Evolutionary conservation across 352 stramenopile species (phyloP).

Genomic region (Phytophthora meadii): DNA sequence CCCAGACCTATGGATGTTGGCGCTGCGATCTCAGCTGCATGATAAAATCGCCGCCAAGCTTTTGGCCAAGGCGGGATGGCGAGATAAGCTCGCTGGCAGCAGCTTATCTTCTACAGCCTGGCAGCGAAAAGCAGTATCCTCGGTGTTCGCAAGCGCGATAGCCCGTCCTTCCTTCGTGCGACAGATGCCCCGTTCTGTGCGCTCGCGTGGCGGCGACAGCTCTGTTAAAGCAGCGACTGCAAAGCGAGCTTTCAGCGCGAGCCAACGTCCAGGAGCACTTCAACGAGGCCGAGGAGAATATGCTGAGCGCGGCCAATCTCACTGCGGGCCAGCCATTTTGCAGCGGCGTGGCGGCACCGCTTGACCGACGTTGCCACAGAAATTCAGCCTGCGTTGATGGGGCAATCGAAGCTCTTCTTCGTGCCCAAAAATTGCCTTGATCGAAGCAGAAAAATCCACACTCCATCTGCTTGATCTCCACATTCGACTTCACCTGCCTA

Average conservation of each 20-base stretch:
- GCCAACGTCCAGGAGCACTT: constrained; percentile 21
- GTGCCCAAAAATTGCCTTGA: constrained; percentile 19
- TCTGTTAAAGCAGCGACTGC: constrained; percentile 18
- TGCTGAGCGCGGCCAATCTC: constrained; percentile 27
- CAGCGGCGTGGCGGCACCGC: constrained; percentile 10
- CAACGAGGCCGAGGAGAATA: constrained; percentile 2
- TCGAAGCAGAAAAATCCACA: constrained; percentile 34
- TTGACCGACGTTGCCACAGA: no score
- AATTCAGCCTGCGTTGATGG: no score
- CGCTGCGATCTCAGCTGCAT: constrained; percentile 1
- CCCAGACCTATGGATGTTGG: constrained; percentile 4
- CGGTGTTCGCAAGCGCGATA: constrained; percentile 23
- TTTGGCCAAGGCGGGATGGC: background rate
- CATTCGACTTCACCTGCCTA: constrained; percentile 4
- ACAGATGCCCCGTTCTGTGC: constrained; percentile 18
- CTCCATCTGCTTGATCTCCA: constrained; percentile 21
- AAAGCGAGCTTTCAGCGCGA: constrained; percentile 4
- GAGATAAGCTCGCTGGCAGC: background rate
- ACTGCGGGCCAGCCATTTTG: constrained; percentile 16
- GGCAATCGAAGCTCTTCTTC: constrained; percentile 2
- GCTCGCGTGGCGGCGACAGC: constrained; percentile 11
- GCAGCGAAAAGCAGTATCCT: background rate
- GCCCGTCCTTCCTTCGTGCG: constrained; percentile 16
- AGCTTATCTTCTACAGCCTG: constrained; percentile 4
- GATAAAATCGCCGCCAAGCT: no score